phyloP scores from a whole-genome alignment of 164 flowering plant species.

The Liriodendron chinense region DNA sequence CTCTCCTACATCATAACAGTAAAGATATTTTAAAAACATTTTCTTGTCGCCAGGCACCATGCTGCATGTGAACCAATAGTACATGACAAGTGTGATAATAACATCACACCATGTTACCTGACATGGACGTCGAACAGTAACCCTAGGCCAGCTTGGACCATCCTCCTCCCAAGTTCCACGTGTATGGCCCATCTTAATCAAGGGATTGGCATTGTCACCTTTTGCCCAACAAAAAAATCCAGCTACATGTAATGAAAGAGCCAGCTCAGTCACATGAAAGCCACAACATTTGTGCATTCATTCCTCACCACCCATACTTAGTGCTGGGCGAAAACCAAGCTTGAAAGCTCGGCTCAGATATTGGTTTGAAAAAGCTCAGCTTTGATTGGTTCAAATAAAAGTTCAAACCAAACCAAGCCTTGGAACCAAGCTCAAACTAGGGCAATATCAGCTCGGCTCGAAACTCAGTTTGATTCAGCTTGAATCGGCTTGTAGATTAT shows the following conservation, averaged over 20 bases:
- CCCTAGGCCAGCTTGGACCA: neutral
- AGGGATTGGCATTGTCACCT: neutral
- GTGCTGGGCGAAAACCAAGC: no score
- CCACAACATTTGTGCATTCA: neutral
- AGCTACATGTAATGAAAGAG: neutral
- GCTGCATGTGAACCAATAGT: neutral
- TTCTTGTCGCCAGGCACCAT: neutral
- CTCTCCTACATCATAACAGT: no score
- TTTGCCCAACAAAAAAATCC: neutral
- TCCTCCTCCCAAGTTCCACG: neutral
- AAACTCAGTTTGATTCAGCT: no score
- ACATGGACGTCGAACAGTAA: neutral
- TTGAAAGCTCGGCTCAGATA: no score
- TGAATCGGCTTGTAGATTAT: no score
- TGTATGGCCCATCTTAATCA: neutral
- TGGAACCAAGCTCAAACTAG: no score
- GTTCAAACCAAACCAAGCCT: no score
- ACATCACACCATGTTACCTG: neutral
- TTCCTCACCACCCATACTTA: neutral
- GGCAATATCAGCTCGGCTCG: no score
- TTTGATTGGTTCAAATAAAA: no score
- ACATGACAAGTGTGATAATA: neutral
- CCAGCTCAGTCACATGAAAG: neutral
- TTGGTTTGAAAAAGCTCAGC: no score
- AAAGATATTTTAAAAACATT: no score